Evolutionary conservation across 2,329 filamentous ascomycete species (phyloP), one percentile per base, ranked within the genome.

Genomic region (Corinectria fuckeliana): DNA sequence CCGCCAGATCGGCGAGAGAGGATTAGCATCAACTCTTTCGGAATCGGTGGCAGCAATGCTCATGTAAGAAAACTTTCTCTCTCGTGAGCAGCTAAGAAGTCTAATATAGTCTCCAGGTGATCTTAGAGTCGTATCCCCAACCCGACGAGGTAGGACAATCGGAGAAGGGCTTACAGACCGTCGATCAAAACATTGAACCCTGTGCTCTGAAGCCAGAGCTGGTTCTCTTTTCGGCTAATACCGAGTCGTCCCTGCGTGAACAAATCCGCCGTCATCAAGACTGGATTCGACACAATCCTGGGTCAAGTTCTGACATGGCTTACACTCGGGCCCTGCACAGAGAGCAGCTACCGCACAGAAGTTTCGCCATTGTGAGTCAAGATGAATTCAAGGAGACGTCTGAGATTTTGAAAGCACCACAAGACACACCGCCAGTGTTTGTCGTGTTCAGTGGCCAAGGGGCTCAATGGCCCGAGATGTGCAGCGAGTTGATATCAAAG

Each of bases 1-100:
- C 75, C 75, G 0, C 2, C 25, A 3, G 58, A 60, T 14, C 52
- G 68, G 5, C 5, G 11, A 0, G 67, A 73, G 32, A 65, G 76
- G 3, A 62, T 74, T 4, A 72, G 71, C 28, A 65, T 80, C 38
- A 79, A 78, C 61, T 72, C 66, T 0, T 80, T 78, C 56, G 77
- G 78, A 2, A 75, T 74, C 30, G 78, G 78, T 0, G 77, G 78
- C 0, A 62, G 73, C 4, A 79, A 79, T 50, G 75, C 69, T 0
- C 77, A 80, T 39, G 71, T 62, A 23, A 14, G 38, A 8, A 10
- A 20, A 9, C 11, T 3, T 10, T 11, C 11, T 39, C 5, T 16
- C 16, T 9, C 8, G 16, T 39, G 5, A 11, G 4, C n/a, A 20
- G 10, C 2, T 9, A 4, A 20, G 8, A 3, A 20, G 16, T 4